Conservation (phyloP, 495 filamentous ascomycete genomes). For the Xylaria scruposa region DNA sequence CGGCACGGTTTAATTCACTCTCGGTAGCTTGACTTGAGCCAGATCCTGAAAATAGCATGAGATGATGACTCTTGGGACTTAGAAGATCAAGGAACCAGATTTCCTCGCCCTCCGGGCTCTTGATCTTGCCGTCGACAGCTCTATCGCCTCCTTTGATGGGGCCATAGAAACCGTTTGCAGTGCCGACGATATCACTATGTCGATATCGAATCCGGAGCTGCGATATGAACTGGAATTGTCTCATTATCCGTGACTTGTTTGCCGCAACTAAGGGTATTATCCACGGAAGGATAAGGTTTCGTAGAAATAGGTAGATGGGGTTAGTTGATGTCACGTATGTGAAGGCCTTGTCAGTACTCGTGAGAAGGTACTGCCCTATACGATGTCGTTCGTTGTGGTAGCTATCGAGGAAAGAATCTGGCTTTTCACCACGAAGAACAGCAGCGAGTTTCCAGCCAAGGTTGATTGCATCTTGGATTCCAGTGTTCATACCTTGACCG, state of each 20-base stretch:
- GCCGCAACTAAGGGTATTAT: slow-evolving; percentile 41
- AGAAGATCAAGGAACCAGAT: slow-evolving; percentile 43
- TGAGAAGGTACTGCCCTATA: slow-evolving; percentile 41
- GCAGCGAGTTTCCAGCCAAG: slow-evolving; percentile 61
- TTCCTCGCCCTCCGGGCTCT: slow-evolving; percentile 24
- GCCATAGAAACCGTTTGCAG: slow-evolving; percentile 35
- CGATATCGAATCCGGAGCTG: slow-evolving; percentile 48
- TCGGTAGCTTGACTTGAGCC: slow-evolving; percentile 25
- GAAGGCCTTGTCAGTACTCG: slow-evolving; percentile 42
- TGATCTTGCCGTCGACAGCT: slow-evolving; percentile 40
- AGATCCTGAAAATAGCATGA: slow-evolving; percentile 46
- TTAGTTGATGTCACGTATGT: slow-evolving; percentile 36
- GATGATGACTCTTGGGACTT: slow-evolving; percentile 35
- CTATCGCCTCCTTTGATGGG: slow-evolving; percentile 44
- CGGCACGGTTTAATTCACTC: slow-evolving; percentile 27
- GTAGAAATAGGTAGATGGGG: slow-evolving; percentile 33
- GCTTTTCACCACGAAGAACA: slow-evolving; percentile 37
- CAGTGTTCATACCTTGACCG: slow-evolving; percentile 54
- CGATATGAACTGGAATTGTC: slow-evolving; percentile 41
- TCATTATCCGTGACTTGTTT: slow-evolving; percentile 9
- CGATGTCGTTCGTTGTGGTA: slow-evolving; percentile 48
- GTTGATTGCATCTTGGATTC: slow-evolving; percentile 63
- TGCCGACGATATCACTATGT: slow-evolving; percentile 41
- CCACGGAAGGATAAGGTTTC: slow-evolving; percentile 44
- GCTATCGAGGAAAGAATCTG: slow-evolving; percentile 42